Percentiles rank a stretch among this genome's conserved stretches.
These are phyloP conservation scores for Ogataea pilisensis DNA, from an alignment of 805 yeast genomes.

Conservation along the genomic window DNA sequence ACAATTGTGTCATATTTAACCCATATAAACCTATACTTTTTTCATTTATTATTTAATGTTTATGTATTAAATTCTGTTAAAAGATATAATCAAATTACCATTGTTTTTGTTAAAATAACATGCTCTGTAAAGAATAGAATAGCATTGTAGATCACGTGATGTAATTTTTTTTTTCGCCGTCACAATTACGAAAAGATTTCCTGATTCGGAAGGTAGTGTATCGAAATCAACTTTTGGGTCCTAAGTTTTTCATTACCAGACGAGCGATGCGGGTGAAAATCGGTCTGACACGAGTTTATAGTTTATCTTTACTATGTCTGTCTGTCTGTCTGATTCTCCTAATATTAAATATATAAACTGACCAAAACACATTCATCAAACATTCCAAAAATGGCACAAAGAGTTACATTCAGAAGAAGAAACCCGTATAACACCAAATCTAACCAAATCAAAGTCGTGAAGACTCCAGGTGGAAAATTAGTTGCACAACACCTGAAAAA, in stretches of 20 bases:
- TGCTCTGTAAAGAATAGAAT: neutral
- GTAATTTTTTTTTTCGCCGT: constrained; percentile 9
- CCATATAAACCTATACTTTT: constrained; percentile 3
- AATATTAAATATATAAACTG: too few relatives aligned
- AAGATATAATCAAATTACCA: constrained; percentile 8
- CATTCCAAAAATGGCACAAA: constrained; percentile 87
- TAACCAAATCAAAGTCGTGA: constrained; percentile 98
- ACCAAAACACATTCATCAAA: too few relatives aligned
- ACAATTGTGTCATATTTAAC: neutral
- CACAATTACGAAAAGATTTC: constrained; percentile 3
- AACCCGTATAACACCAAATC: constrained; percentile 99
- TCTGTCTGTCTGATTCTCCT: too few relatives aligned
- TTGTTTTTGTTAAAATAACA: neutral
- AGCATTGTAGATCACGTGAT: constrained; percentile 7
- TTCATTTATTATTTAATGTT: constrained; percentile 11
- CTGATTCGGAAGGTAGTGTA: constrained; percentile 4
- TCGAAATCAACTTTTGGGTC: neutral
- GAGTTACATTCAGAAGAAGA: constrained; percentile 99
- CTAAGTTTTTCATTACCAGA: neutral
- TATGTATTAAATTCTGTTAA: constrained; percentile 11
- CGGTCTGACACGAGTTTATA: too few relatives aligned
- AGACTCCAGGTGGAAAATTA: constrained; percentile 99
- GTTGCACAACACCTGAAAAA: constrained; percentile 97
- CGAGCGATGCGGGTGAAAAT: too few relatives aligned
- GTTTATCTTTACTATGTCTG: too few relatives aligned